Evolutionary conservation across 1,139 yeast species (phyloP), one percentile per base, ranked within the genome.

Genomic region (Candida tetrigidarum): DNA sequence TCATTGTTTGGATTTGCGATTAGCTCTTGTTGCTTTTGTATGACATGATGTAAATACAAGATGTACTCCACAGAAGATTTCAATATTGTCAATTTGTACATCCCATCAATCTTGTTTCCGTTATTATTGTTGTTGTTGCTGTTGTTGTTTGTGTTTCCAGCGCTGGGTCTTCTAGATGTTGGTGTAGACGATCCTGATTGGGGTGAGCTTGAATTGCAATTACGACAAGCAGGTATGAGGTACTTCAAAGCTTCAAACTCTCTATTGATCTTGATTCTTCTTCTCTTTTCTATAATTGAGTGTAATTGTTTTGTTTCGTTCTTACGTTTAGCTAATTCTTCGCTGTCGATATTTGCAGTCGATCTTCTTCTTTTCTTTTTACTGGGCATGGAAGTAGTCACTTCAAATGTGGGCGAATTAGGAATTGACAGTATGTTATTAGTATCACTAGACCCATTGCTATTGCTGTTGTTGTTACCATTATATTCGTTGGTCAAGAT

Each of bases 31-130:
- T 79, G 83, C 47, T 76, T 64, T 47, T 72, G 71, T 34, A 83
- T 73, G 9, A 82, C 74, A 46, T 76, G 74, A 58, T 86, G 91
- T 41, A 88, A 69, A 57, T 86, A 86, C 50, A 81, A 73, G 49
- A 88, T 83, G 59, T 88, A 87, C 55, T 86, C 92, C 22, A 88
- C 96, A 0, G 93, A 83, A 16, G 90, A 85, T 62, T 87, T 90
- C 39, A 88, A 67, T 23, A 88, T 86, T 11, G 91, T 88, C 50
- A 88, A 74, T 63, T 88, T 88, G 66, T 88, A 90, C 81, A 88
- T 84, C 8, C 88, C 87, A 48, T 81, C 85, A 44, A 74, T 73
- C 47, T 76, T 76, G 52, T 61, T 66, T 9, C 69, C 66, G 46
- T 64, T 65, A 35, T 53, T 58, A 47, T 48, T 58, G 47, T 48